Evolutionary conservation across 257 asterid species (phyloP).

Genomic region (Rhazya stricta): DNA sequence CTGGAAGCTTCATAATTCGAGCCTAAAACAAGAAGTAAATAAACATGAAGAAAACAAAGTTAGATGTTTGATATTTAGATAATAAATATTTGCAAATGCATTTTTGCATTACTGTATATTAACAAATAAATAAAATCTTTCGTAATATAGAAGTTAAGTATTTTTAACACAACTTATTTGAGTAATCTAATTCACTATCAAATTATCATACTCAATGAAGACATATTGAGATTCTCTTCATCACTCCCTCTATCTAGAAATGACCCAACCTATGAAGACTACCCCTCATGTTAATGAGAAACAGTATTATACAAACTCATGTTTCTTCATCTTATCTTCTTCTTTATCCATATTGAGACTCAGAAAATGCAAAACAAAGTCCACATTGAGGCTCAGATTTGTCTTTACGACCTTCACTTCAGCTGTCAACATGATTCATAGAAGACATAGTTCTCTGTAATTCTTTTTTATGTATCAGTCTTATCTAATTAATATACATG

Average conservation of each 20-base stretch:
- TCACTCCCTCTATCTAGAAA: not conserved
- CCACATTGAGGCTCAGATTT: no score
- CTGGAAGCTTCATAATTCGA: conserved; percentile 57
- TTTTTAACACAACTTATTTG: not conserved
- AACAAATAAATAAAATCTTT: no score
- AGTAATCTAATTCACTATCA: not conserved
- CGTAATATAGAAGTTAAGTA: not conserved
- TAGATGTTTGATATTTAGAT: not conserved
- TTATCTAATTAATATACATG: no score
- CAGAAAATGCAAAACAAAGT: not conserved
- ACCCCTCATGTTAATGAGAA: not conserved
- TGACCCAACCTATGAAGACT: not conserved
- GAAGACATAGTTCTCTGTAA: no score
- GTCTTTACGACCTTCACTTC: no score
- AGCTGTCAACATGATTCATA: no score
- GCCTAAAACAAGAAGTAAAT: conserved; percentile 36
- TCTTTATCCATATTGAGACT: not conserved
- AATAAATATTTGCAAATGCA: not conserved
- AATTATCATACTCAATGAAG: not conserved
- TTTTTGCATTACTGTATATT: not conserved
- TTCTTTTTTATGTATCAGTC: no score
- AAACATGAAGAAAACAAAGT: not conserved
- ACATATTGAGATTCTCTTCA: not conserved
- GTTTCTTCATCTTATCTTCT: not conserved
- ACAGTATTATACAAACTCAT: not conserved